Evolutionary conservation across 352 stramenopile genomes (phyloP), one percentile per base, ranked within the genome.

Genomic region (Globisporangium viniferum): DNA sequence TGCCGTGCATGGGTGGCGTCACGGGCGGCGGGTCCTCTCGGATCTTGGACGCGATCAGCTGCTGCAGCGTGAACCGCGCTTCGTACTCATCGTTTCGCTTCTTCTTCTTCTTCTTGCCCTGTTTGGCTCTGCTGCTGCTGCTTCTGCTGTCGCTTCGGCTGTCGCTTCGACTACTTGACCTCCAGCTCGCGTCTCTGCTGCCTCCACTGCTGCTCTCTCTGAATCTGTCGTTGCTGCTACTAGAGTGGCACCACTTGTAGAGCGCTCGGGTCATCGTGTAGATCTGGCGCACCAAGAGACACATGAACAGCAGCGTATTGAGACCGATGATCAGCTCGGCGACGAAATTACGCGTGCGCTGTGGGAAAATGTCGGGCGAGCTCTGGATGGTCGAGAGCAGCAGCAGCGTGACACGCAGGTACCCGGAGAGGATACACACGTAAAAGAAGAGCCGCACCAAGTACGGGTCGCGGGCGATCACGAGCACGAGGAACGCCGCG

Each of bases 381-480:
- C 70, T 68, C 57, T 81, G 69, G 33, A 87, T 68, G 5, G 84
- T 66, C 27, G 75, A 68, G n/a, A 89, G 69, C 27, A 86, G 53
- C 46, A 89, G 61, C 31, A 82, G 70, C 36, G 81, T 70, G 55
- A 89, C 66, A 0, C 78, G 80, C 15, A 87, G 56, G 48, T 78
- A 86, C 8, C 76, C 77, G 0, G 75, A 73, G 5, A 80, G 24
- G 44, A 87, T 57, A 3, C 66, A 63, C 31, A 77, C 64, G 44
- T 73, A 69, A 70, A 81, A 87, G 53, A 82, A 82, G 24, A 84
- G 60, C 15, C 62, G 73, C 27, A 84, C 62, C 31, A 84, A 61
- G 51, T 74, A 89, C 6, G 80, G 80, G 7, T 81, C 68, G 10
- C 75, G 77, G 22, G 74, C 60, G 55, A 84, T 76, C 57, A 84